Base-by-base conservation (phyloP, 192 early-diverging fungal genomes). In the Obelidium mucronatum region DNA sequence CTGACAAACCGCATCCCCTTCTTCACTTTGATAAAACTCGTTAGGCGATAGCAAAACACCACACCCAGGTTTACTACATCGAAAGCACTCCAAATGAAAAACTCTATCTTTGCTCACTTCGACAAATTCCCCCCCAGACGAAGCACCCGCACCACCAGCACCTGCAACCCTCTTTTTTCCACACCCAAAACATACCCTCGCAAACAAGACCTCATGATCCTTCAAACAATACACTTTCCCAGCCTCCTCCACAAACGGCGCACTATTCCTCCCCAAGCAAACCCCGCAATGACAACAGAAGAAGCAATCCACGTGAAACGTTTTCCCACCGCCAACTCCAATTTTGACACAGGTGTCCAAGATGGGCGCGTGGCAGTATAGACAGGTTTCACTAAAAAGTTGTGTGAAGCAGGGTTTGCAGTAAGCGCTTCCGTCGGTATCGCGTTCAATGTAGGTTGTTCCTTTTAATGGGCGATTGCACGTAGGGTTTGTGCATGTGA, bases 221-320 rank as follows among this genome's bases (percentile, higher is more conserved):
- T 55, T 60, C 4, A 51, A 6, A 34, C 82, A 84, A 40, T 80
- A 84, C 1, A 82, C 80, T 74, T 83, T 82, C 8, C 81, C 82
- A 28, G 68, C 40, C 22, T 72, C 71, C 65, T 84, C 82, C 28
- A 83, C 55, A 72, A 84, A 84, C 13, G 44, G 61, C 44, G 39
- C n/a, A n/a, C n/a, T 51, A 22, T 34, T 59, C 26, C 61, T 33
- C 5, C 39, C 67, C 11, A 82, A 42, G 4, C 33, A 24, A 8
- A 15, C 54, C 2, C 82, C 82, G 62, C 82, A 84, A 36, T 83
- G 74, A 26, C 40, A 33, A 68, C 82, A 84, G 40, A 84, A 84
- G 64, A 84, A n/a, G n/a, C n/a, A n/a, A n/a, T n/a, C n/a, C n/a
- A n/a, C n/a, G n/a, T n/a, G n/a, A n/a, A n/a, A n/a, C n/a, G n/a